Base-by-base conservation (phyloP, 2,329 filamentous ascomycete genomes). In the Aspergillus brasiliensis region DNA sequence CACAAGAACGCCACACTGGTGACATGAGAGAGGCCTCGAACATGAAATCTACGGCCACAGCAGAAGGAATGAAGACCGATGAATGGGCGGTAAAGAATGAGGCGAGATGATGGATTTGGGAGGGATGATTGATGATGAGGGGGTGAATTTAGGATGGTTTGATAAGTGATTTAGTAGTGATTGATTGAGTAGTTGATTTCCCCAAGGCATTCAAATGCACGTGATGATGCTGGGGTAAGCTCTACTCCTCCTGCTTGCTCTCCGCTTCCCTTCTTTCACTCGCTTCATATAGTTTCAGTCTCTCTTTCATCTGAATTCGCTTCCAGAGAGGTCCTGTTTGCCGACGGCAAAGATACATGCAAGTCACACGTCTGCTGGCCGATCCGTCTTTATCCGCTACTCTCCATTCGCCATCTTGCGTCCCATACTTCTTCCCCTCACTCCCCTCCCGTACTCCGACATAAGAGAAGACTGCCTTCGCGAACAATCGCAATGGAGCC, bases 151-250 rank as follows among this genome's bases (percentile, higher is more conserved):
- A 17, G 10, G 34, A 47, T 52, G 38, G 57, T 58, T 49, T 59
- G 55, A 56, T 60, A 58, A 60, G 51, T 23, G 11, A 47, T 28
- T 53, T n/a, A n/a, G n/a, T n/a, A n/a, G n/a, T n/a, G n/a, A n/a
- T n/a, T 27, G 23, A 48, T 28, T 48, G n/a, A n/a, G n/a, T n/a
- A 54, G 37, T 62, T 62, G 57, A 60, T 57, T n/a, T 28, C 37
- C 42, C 27, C 31, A 15, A 34, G 13, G 31, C 31, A 15, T 34
- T 34, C 31, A 34, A 34, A 8, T n/a, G 31, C 63, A 65, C 63
- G 63, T 65, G 61, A 65, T 57, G 37, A 65, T 57, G 37, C 23
- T 21, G 51, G 37, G 31, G 25, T 34, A n/a, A 34, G 27, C 48
- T 37, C 27, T 51, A 2, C 28, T 15, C 17, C 19, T 27, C 15